A percentile compares a stretch with the other conserved stretches of the same genome.
These are phyloP conservation scores for Trichopus zeylanicus DNA, from an alignment of 116 monocot genomes.

Conservation along the genomic window DNA sequence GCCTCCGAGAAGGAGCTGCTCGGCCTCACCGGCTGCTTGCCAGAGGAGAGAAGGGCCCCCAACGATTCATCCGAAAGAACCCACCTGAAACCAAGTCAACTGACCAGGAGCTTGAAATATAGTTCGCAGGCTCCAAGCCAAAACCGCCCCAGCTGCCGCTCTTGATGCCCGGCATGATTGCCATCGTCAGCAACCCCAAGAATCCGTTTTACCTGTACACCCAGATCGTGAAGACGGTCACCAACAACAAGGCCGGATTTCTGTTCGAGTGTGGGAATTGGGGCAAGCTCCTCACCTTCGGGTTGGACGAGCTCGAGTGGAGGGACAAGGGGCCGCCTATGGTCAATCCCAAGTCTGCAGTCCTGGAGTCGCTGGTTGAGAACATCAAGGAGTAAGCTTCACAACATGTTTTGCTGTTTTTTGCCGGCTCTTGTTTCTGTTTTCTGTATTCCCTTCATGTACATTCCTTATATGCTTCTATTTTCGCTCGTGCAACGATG, in stretches of 20 bases:
- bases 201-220: slow-evolving; percentile 75
- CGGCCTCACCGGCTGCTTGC: slow-evolving; percentile 89
- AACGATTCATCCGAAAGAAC: slow-evolving; percentile 54
- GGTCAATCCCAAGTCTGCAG: slow-evolving; percentile 78
- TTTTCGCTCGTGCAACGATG: no score
- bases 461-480: neutral
- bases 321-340: slow-evolving; percentile 90
- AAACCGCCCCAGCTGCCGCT: slow-evolving; percentile 65
- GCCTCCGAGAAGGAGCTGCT: slow-evolving; percentile 87
- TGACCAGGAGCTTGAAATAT: no score
- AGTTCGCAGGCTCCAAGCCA: no score
- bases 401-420: no score
- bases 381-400: neutral
- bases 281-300: slow-evolving; percentile 72
- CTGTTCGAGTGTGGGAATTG: slow-evolving; percentile 90
- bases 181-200: slow-evolving; percentile 68
- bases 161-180: slow-evolving; percentile 86
- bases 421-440: neutral
- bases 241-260: slow-evolving; percentile 72
- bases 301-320: slow-evolving; percentile 65
- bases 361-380: slow-evolving; percentile 30
- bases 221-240: slow-evolving; percentile 84
- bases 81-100: no score
- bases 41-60: slow-evolving; percentile 73
- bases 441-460: neutral